phyloP scores from a whole-genome alignment of 2,329 filamentous ascomycete genomes.

The Zymoseptoria brevis region DNA sequence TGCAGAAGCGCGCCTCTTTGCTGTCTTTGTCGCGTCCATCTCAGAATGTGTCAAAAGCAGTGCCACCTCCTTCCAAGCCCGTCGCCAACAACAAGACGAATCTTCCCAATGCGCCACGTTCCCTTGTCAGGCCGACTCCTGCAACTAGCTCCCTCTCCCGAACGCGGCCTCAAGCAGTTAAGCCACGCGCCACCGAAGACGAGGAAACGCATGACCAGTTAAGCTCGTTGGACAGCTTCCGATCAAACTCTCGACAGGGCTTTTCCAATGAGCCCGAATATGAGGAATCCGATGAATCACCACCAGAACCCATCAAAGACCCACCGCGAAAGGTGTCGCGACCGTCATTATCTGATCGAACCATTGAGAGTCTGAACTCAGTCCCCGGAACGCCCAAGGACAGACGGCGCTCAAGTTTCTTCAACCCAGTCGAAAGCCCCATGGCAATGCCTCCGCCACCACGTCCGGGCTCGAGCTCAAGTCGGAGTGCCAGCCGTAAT shows the following conservation, averaged over 20 bases:
- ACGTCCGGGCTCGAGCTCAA: slow-evolving; percentile 55
- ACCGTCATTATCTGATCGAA: slow-evolving; percentile 69
- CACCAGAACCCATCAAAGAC: slow-evolving; percentile 11
- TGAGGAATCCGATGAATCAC: slow-evolving; percentile 15
- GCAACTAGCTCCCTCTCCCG: background rate
- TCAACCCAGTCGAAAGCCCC: slow-evolving; percentile 51
- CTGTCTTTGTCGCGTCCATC: slow-evolving; percentile 4
- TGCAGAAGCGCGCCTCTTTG: slow-evolving; percentile 9
- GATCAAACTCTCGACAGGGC: slow-evolving; percentile 34
- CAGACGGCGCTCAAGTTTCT: slow-evolving; percentile 64
- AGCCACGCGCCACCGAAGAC: slow-evolving; percentile 15
- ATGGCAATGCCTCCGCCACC: slow-evolving; percentile 49
- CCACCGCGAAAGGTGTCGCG: slow-evolving; percentile 33
- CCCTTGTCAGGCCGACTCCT: slow-evolving; percentile 1
- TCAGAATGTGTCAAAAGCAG: background rate
- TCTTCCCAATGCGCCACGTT: slow-evolving; percentile 1
- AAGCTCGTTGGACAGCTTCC: slow-evolving; percentile 36
- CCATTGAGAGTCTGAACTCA: slow-evolving; percentile 72
- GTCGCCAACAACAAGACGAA: slow-evolving; percentile 5
- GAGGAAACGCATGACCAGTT: slow-evolving; percentile 34
- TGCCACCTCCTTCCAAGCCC: background rate
- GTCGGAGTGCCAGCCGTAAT: slow-evolving; percentile 36
- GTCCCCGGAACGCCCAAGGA: slow-evolving; percentile 69
- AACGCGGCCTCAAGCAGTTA: background rate
- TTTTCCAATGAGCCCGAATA: slow-evolving; percentile 22